Evolutionary conservation across 75 land plant species (phyloP).

Genomic region (Cunninghamia lanceolata): DNA sequence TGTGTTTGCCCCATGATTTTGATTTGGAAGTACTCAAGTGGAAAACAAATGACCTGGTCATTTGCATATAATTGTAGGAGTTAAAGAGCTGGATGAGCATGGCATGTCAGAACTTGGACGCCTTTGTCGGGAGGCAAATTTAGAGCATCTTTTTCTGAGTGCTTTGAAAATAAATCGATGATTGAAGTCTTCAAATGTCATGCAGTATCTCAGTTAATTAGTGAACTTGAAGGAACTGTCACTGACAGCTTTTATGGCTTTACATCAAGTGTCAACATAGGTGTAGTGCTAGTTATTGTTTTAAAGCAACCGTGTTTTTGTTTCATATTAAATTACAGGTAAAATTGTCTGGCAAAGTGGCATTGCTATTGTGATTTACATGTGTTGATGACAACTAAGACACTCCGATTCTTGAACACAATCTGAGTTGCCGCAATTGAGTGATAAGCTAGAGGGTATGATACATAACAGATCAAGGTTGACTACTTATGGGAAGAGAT

Average conservation of each 20-base stretch:
- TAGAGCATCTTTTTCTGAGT: conserved; percentile 23
- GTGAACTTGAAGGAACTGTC: background rate
- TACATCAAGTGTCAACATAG: background rate
- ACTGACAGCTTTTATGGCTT: background rate
- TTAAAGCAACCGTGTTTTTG: background rate
- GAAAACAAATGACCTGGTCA: background rate
- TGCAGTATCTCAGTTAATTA: background rate
- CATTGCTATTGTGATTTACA: background rate
- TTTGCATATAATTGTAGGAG: conserved; percentile 1
- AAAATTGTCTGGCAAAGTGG: background rate
- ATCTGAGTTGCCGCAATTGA: background rate
- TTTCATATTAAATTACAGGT: background rate
- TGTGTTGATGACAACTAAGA: background rate
- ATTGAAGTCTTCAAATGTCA: background rate
- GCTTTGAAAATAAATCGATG: conserved; percentile 21
- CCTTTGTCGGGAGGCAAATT: conserved; percentile 19
- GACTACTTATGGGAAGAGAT: background rate
- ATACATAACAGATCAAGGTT: background rate
- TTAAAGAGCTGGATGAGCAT: conserved; percentile 25
- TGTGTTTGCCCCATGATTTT: background rate
- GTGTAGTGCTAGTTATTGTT: background rate
- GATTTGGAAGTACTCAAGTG: background rate
- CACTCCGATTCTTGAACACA: background rate
- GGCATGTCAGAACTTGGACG: conserved; percentile 27
- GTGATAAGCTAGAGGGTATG: background rate